Base-by-base conservation (phyloP, 257 asterid genomes). In the Solanum neorickii region DNA sequence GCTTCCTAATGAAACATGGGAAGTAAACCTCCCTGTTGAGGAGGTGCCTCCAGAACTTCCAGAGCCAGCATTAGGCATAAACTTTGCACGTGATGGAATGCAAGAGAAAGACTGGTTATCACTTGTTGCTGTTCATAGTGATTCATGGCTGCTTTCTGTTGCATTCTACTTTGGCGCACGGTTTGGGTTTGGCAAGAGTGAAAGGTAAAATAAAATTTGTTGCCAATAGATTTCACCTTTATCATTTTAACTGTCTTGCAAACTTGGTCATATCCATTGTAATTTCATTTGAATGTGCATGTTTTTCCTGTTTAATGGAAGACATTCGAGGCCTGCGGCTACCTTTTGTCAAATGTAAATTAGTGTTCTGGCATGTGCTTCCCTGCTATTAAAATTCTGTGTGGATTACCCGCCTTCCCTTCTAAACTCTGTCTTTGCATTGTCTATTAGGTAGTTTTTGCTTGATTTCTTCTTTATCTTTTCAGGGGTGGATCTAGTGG, bases 31-130 rank as follows among this genome's bases (percentile, higher is more conserved):
- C 59, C 99, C 99, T 68, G 99, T 98, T 69, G 99, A 96, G 88
- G 99, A 96, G 89, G 99, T 96, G 80, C 99, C 99, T 37, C 98
- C 99, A 12, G 99, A 96, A 90, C 99, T 96, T 90, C 99, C 99
- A 7, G 99, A 96, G 89, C 99, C 99, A 41, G 99, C 98, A 33
- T 94, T 96, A 42, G 99, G 99, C 78, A 94, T 96, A 92, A 96
- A 96, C 88, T 96, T 96, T 88, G 98, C 98, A 82, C 91, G 99
- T 91, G 98, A 96, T 90, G 99, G 99, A 82, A 95, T 96, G 99
- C 92, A 92, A 85, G 93, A 92, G 59, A 92, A 92, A 89, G 99
- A 96, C 87, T 96, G 99, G 99, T 96, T 96, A 88, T 96, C 99
- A 6, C 92, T 96, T 70, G 94, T 96, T 87, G 98, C 98, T 88